Evolutionary conservation across 192 early-diverging fungal species (phyloP).

Genomic region (Cladochytrium replicatum): DNA sequence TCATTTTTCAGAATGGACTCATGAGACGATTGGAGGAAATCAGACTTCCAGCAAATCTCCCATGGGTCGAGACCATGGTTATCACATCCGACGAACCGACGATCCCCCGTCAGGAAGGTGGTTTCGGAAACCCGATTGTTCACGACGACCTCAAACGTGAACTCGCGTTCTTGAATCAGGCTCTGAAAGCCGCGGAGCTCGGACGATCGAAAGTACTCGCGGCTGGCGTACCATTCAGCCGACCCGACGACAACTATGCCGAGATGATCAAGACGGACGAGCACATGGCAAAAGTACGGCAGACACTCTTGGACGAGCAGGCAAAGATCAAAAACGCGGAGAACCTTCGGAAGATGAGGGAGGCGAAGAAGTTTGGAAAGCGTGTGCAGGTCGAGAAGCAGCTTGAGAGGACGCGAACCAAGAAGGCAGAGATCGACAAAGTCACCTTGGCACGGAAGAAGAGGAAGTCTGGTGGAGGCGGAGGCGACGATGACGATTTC

Average conservation of each 20-base stretch:
- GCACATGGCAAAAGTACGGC: slow-evolving; percentile 85
- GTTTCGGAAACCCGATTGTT: slow-evolving; percentile 35
- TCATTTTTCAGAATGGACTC: slow-evolving; percentile 17
- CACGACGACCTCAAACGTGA: slow-evolving; percentile 89
- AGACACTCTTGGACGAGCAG: slow-evolving; percentile 75
- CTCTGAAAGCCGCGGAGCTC: slow-evolving; percentile 60
- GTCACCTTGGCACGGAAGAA: slow-evolving; percentile 83
- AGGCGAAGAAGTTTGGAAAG: slow-evolving; percentile 94
- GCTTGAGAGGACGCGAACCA: slow-evolving; percentile 74
- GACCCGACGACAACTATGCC: slow-evolving; percentile 95
- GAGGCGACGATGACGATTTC: slow-evolving; percentile 51
- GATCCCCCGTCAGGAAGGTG: slow-evolving; percentile 5
- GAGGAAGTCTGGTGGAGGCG: slow-evolving; percentile 41
- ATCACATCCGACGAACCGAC: slow-evolving; percentile 29
- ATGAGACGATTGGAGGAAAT: slow-evolving; percentile 31
- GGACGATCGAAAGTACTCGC: slow-evolving; percentile 54
- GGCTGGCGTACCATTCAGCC: slow-evolving; percentile 60
- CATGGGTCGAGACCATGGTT: slow-evolving; percentile 36
- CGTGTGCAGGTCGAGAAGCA: slow-evolving; percentile 92
- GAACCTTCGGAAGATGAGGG: slow-evolving; percentile 75
- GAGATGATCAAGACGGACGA: slow-evolving; percentile 98
- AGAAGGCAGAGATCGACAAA: slow-evolving; percentile 83
- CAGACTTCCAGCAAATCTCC: slow-evolving; percentile 24
- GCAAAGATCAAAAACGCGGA: slow-evolving; percentile 71
- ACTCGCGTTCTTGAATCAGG: slow-evolving; percentile 88